Evolutionary conservation across 2,329 filamentous ascomycete species (phyloP), one percentile per base, ranked within the genome.

Genomic region (Ilyonectria mors-panacis): DNA sequence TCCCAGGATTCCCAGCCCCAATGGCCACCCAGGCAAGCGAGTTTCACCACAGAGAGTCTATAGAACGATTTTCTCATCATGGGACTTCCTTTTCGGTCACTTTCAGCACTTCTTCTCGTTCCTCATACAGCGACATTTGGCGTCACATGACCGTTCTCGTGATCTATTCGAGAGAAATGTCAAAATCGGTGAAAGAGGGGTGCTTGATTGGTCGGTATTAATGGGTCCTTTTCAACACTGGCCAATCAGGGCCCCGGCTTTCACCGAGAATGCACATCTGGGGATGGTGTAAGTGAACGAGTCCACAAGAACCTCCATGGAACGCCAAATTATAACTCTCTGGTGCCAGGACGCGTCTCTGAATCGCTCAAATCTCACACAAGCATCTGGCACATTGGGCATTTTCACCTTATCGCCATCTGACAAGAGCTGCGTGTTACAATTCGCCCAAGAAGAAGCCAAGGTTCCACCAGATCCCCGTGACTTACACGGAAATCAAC

Each of bases 391-490:
- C 73, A 78, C 73, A 78, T 81, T 81, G 78, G 79, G 79, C 77
- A 79, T 80, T 78, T 80, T 80, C 77, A 79, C 70, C 76, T 80
- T 79, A 76, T 80, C 80, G 78, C 75, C 75, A 75, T 77, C 76
- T 78, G 77, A 80, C 76, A 77, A 77, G 75, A 74, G 72, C 76
- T 77, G 75, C 77, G 75, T 73, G 78, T 72, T 77, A 78, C 78
- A 78, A 77, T 80, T 80, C 78, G 78, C 75, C 78, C 75, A 73
- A 66, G 70, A 76, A 71, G 71, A 73, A 78, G 76, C 73, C 77
- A 79, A 80, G 80, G 80, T 82, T 81, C 80, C 80, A 82, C 80
- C 79, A 80, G 77, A 77, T 78, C 71, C 76, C 76, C 78, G 78
- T 81, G 80, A 81, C 80, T 81, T 81, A 81, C 76, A 81, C 79